These are phyloP conservation scores for Hypsizygus ulmarius DNA, from an alignment of 1,284 basidiomycete species.

Conservation along the genomic window DNA sequence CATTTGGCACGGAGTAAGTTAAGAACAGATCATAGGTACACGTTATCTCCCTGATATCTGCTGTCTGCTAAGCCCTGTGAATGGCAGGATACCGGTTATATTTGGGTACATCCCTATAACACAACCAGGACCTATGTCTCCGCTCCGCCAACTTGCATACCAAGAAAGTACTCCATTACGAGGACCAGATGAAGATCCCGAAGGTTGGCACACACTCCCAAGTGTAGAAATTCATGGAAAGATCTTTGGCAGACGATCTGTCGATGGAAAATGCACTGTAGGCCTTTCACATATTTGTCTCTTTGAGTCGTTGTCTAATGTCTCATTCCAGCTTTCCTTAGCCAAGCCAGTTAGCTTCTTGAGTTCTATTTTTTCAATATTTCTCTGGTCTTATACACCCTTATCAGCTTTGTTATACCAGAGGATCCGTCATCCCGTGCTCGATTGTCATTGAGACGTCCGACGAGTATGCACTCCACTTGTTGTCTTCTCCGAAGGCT, in stretches of 20 bases:
- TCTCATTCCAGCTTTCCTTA: constrained; percentile 32
- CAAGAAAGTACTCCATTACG: constrained; percentile 37
- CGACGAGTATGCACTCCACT: constrained; percentile 39
- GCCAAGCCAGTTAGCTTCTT: constrained; percentile 38
- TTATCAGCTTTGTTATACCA: constrained; percentile 42
- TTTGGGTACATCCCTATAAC: constrained; percentile 45
- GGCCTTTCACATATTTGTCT: constrained; percentile 15
- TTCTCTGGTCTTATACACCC: background rate
- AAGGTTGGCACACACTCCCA: constrained; percentile 43
- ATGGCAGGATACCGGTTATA: constrained; percentile 39
- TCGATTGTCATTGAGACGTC: constrained; percentile 37
- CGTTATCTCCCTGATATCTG: constrained; percentile 1
- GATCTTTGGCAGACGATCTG: constrained; percentile 36
- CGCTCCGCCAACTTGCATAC: constrained; percentile 44
- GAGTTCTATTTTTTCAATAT: background rate
- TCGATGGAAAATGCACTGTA: constrained; percentile 41
- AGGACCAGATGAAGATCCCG: constrained; percentile 43
- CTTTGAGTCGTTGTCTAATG: constrained; percentile 1
- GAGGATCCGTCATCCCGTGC: constrained; percentile 46
- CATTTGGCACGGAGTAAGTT: constrained; percentile 41
- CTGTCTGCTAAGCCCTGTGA: background rate
- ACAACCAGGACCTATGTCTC: constrained; percentile 38
- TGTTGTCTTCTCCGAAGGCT: constrained; percentile 37
- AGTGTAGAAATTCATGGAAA: constrained; percentile 37
- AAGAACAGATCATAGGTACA: constrained; percentile 41